Conservation (phyloP, 805 yeast species). For the Metahyphopichia silvanorum region DNA sequence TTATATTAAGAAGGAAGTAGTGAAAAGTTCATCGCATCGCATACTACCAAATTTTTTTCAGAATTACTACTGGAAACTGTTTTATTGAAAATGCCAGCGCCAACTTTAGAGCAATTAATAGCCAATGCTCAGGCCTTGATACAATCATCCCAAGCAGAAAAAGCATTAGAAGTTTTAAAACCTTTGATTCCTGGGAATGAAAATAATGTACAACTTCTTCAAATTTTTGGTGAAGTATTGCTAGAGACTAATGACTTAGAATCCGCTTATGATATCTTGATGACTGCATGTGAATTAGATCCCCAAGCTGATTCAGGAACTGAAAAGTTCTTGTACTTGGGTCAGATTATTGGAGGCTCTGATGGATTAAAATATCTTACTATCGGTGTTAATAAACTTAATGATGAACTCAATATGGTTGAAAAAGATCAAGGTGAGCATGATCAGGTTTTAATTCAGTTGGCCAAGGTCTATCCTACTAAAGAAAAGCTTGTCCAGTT, state of each 20-base stretch:
- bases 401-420: conserved; percentile 31
- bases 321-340: conserved; percentile 85
- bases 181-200: conserved; percentile 27
- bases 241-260: conserved; percentile 81
- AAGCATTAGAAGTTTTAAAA: conserved; percentile 49
- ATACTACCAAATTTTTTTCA: neutral
- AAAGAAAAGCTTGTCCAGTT: conserved; percentile 23
- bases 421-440: conserved; percentile 16
- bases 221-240: conserved; percentile 69
- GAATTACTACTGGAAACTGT: neutral
- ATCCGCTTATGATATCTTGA: conserved; percentile 64
- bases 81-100: conserved; percentile 1
- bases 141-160: conserved; percentile 48
- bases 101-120: conserved; percentile 9
- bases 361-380: conserved; percentile 65
- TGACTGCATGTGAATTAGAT: conserved; percentile 64
- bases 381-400: conserved; percentile 56
- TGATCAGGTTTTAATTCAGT: conserved; percentile 20
- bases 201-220: conserved; percentile 46
- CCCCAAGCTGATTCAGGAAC: conserved; percentile 62
- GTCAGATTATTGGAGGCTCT: conserved; percentile 83
- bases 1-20: no score
- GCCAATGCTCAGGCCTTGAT: conserved; percentile 42
- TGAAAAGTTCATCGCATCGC: neutral
- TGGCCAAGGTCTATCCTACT: conserved; percentile 21